Conservation (phyloP, 768 basidiomycete species). For the Podaxis pistillaris region DNA sequence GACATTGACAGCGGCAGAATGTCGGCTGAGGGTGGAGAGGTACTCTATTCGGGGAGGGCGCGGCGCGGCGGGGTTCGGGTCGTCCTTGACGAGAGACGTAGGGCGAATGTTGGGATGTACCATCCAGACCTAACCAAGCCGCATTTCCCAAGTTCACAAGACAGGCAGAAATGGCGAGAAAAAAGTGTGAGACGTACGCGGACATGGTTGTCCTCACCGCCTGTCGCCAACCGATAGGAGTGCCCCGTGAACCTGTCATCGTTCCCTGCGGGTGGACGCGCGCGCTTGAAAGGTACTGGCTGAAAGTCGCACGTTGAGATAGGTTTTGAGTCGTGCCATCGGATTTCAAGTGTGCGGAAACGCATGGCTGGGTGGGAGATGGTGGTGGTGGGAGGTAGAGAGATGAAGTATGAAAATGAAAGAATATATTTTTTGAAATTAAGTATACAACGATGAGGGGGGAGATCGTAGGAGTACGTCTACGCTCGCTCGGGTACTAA, state of each 20-base stretch:
- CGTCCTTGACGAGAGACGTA: slow-evolving; percentile 42
- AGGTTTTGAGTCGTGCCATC: slow-evolving; percentile 95
- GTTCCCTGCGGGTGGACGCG: slow-evolving; percentile 55
- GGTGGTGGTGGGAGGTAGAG: slow-evolving; percentile 8
- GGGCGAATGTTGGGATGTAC: slow-evolving; percentile 89
- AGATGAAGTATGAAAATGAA: not conserved
- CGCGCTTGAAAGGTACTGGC: slow-evolving; percentile 76
- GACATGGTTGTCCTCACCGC: slow-evolving; percentile 96
- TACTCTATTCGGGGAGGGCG: slow-evolving; percentile 89
- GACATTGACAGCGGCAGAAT: slow-evolving; percentile 94
- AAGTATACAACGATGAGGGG: not conserved
- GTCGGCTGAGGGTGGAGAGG: slow-evolving; percentile 88
- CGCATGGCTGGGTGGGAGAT: slow-evolving; percentile 52
- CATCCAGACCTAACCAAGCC: slow-evolving; percentile 77
- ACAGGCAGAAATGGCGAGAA: slow-evolving; percentile 5
- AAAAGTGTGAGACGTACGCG: slow-evolving; percentile 58
- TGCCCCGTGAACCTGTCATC: slow-evolving; percentile 62
- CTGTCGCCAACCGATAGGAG: slow-evolving; percentile 90
- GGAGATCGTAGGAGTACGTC: not conserved
- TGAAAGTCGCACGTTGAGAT: slow-evolving; percentile 98
- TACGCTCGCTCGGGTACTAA: not conserved
- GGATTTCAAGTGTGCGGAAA: slow-evolving; percentile 87
- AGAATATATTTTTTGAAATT: not conserved
- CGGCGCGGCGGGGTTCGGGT: slow-evolving; percentile 26
- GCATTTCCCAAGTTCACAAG: not conserved